These are phyloP conservation scores for Mucuna pruriens DNA, from an alignment of 306 rosid species.

Conservation along the genomic window DNA sequence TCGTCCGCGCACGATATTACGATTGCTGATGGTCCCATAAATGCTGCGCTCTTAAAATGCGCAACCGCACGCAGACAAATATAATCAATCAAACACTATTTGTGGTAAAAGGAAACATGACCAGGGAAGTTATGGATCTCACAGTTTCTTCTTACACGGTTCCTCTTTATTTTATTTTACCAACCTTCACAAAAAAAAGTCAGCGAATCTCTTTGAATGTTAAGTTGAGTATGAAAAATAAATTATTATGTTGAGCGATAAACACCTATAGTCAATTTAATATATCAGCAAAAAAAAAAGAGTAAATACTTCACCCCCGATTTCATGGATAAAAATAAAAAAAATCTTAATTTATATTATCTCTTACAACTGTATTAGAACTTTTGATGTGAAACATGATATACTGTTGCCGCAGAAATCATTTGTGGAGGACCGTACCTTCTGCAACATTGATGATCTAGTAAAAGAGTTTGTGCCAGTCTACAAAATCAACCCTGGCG, in stretches of 20 bases:
- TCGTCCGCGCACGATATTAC: no score
- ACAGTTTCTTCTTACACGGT: neutral
- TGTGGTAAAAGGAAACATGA: neutral
- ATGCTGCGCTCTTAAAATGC: slow-evolving; percentile 17
- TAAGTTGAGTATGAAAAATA: no score
- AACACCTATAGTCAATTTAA: no score
- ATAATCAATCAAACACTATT: neutral
- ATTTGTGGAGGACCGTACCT: neutral
- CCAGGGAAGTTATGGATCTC: neutral
- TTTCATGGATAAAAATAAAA: no score
- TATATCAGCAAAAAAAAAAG: no score
- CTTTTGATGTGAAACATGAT: slow-evolving; percentile 1
- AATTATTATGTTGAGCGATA: no score
- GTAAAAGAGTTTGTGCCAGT: slow-evolving; percentile 37
- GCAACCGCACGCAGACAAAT: neutral
- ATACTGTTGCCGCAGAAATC: neutral
- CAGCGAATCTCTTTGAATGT: no score
- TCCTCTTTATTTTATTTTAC: neutral
- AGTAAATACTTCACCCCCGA: no score
- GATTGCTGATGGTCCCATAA: neutral
- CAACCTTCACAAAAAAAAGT: no score
- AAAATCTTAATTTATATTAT: slow-evolving; percentile 20
- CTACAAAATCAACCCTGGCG: neutral
- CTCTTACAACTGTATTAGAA: slow-evolving; percentile 1
- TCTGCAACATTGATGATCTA: neutral